Percentiles rank a stretch among this genome's conserved stretches.
Conservation (phyloP, 2,329 filamentous ascomycete genomes). For the Dendryphion nanum region DNA sequence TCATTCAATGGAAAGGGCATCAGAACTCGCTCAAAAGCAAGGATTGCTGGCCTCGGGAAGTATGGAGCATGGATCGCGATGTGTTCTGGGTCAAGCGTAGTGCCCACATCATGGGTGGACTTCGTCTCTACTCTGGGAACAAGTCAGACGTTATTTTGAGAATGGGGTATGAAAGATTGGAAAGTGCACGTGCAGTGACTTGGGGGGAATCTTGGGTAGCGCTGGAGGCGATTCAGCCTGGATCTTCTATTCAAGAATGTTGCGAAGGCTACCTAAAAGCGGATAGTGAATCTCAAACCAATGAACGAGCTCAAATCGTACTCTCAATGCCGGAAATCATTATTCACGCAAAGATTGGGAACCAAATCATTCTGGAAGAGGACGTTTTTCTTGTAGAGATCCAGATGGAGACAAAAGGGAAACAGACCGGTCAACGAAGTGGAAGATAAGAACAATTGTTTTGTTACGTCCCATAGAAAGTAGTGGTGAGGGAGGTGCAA, state of each 20-base stretch:
- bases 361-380: neutral
- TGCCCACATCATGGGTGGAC: neutral
- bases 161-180: neutral
- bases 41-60: neutral
- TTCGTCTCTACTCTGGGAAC: neutral
- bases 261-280: neutral
- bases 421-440: too few relatives aligned
- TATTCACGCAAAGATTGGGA: neutral
- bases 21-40: neutral
- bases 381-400: slow-evolving; percentile 1
- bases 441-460: too few relatives aligned
- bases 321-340: too few relatives aligned
- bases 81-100: neutral
- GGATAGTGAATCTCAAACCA: too few relatives aligned
- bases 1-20: neutral
- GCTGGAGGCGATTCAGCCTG: neutral
- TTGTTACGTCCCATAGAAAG: too few relatives aligned
- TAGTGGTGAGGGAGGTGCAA: too few relatives aligned
- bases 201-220: neutral
- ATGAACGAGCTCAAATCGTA: too few relatives aligned
- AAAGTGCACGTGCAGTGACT: neutral
- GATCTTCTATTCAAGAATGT: neutral
- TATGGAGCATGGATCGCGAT: neutral
- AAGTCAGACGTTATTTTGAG: neutral
- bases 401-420: too few relatives aligned